Percentiles rank a stretch among this genome's conserved stretches.
Conservation (phyloP, 306 rosid species). For the Castanea sativa region DNA sequence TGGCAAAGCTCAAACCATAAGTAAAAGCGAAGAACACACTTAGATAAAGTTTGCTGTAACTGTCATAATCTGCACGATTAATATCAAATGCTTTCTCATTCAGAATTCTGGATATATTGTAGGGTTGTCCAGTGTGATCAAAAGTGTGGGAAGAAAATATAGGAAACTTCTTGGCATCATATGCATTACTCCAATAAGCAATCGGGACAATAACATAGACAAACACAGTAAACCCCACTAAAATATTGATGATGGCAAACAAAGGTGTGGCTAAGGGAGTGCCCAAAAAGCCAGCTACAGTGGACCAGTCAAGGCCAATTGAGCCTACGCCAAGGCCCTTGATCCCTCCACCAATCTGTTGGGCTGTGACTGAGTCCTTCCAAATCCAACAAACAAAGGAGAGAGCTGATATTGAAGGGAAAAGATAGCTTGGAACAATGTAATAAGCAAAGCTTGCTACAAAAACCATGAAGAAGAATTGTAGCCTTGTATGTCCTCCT, state of each 20-base stretch:
- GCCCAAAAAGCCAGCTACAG: slow-evolving; percentile 62
- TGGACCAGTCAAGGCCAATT: slow-evolving; percentile 75
- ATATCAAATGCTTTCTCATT: slow-evolving; percentile 43
- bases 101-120: slow-evolving; percentile 51
- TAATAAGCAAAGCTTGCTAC: slow-evolving; percentile 69
- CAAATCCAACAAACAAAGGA: slow-evolving; percentile 70
- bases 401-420: slow-evolving; percentile 58
- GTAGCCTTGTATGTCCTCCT: slow-evolving; percentile 69
- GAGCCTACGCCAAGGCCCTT: slow-evolving; percentile 80
- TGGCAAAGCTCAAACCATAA: slow-evolving; percentile 83
- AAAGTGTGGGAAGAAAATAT: slow-evolving; percentile 62
- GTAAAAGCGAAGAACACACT: slow-evolving; percentile 61
- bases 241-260: slow-evolving; percentile 55
- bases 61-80: slow-evolving; percentile 37
- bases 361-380: slow-evolving; percentile 74
- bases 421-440: slow-evolving; percentile 65
- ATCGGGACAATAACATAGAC: slow-evolving; percentile 52
- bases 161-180: slow-evolving; percentile 77
- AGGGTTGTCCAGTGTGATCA: slow-evolving; percentile 49
- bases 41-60: slow-evolving; percentile 71
- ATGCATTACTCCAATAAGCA: slow-evolving; percentile 61
- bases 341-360: slow-evolving; percentile 78
- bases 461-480: slow-evolving; percentile 66
- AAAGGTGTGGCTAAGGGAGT: slow-evolving; percentile 76
- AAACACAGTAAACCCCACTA: slow-evolving; percentile 49